Conservation (phyloP, 805 yeast genomes). For the Cyberlindnera mississippiensis region DNA sequence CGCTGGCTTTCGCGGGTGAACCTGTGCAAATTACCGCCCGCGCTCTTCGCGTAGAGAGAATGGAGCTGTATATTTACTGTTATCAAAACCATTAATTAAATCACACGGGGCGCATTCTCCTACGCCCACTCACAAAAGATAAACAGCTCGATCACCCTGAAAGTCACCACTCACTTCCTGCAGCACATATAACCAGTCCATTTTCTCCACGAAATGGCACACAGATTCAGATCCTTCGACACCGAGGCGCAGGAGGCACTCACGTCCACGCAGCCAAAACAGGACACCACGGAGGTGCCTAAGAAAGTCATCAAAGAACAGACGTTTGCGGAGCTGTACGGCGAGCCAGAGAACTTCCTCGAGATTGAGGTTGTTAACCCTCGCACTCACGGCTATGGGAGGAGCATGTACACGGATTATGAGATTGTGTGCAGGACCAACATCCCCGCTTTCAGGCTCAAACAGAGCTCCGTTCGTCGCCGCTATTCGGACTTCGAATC, state of each 20-base stretch:
- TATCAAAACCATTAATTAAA: too few species aligned
- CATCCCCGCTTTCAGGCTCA: conserved; percentile 76
- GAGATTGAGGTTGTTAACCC: conserved; percentile 87
- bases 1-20: background rate
- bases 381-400: conserved; percentile 65
- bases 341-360: conserved; percentile 90
- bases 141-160: too few species aligned
- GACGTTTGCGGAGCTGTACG: conserved; percentile 78
- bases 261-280: conserved; percentile 1
- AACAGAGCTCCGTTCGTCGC: conserved; percentile 67
- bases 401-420: conserved; percentile 83
- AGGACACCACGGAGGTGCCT: background rate
- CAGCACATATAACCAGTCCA: background rate
- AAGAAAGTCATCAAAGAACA: conserved; percentile 42
- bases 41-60: too few species aligned
- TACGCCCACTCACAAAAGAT: too few species aligned
- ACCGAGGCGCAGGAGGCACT: conserved; percentile 27
- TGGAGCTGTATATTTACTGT: too few species aligned
- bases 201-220: conserved; percentile 7
- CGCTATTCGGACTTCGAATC: conserved; percentile 87
- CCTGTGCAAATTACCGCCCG: background rate
- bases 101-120: too few species aligned
- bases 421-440: conserved; percentile 88
- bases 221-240: conserved; percentile 28
- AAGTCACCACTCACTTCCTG: background rate